A percentile compares a stretch with the other conserved stretches of the same genome.
These are phyloP conservation scores for Platismatia glauca DNA, from an alignment of 495 filamentous ascomycete species.

Conservation along the genomic window DNA sequence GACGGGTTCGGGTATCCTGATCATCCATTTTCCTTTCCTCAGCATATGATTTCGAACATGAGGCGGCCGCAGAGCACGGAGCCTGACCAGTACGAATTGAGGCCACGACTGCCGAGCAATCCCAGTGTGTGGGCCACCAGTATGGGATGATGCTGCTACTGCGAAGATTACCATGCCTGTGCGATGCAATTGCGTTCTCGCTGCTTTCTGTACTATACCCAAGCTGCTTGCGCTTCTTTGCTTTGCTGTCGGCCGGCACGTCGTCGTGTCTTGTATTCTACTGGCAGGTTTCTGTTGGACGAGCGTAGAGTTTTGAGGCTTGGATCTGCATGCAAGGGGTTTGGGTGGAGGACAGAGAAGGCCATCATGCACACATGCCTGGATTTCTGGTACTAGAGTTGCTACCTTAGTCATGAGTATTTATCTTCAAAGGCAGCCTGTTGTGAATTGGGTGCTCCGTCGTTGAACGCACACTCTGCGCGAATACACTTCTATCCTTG, in stretches of 20 bases:
- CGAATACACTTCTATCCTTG: too few species aligned
- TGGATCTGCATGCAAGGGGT: not conserved
- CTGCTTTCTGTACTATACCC: not conserved
- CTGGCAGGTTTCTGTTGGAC: not conserved
- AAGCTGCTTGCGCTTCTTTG: not conserved
- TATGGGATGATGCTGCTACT: slow-evolving; percentile 3
- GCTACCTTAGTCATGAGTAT: not conserved
- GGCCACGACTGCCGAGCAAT: slow-evolving; percentile 37
- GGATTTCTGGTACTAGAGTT: not conserved
- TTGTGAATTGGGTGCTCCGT: not conserved
- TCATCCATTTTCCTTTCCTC: slow-evolving; percentile 53
- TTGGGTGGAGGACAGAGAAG: not conserved
- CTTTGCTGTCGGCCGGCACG: not conserved
- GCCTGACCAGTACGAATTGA: slow-evolving; percentile 58
- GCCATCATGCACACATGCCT: not conserved
- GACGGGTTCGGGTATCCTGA: slow-evolving; percentile 58
- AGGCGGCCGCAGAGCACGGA: slow-evolving; percentile 63
- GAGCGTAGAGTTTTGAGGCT: not conserved
- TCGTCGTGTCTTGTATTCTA: not conserved
- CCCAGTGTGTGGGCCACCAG: slow-evolving; percentile 6
- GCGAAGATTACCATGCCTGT: not conserved
- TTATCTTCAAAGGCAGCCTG: not conserved
- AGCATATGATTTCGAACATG: slow-evolving; percentile 53
- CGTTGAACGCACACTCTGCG: not conserved
- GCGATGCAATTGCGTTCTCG: not conserved